Evolutionary conservation across 2,329 filamentous ascomycete species (phyloP).

Genomic region (Scolecobasidium constrictum): DNA sequence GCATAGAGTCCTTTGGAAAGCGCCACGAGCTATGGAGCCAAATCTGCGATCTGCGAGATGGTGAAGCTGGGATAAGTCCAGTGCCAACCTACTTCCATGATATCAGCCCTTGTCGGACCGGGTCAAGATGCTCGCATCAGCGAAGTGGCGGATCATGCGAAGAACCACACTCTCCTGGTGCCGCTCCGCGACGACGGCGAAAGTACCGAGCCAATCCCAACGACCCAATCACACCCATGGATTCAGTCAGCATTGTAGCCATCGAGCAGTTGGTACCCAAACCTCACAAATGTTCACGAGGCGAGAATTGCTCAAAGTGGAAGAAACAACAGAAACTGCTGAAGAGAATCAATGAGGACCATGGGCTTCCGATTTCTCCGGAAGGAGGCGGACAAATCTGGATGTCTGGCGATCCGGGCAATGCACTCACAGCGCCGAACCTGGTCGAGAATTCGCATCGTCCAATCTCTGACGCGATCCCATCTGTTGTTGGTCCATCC

Average conservation of each 20-base stretch:
- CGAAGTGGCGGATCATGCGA: conserved; percentile 14
- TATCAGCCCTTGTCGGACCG: conserved; percentile 25
- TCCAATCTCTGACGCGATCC: conserved; percentile 56
- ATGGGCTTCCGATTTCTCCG: conserved; percentile 51
- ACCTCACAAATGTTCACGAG: conserved; percentile 74
- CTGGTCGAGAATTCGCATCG: conserved; percentile 45
- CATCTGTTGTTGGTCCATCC: conserved; percentile 44
- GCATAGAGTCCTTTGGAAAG: conserved; percentile 72
- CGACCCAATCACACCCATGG: conserved; percentile 63
- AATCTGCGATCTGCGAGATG: conserved; percentile 55
- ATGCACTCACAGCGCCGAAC: conserved; percentile 52
- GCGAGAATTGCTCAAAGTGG: conserved; percentile 75
- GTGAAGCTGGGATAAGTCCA: conserved; percentile 30
- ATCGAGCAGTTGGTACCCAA: conserved; percentile 84
- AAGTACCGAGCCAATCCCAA: conserved; percentile 32
- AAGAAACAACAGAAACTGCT: conserved; percentile 70
- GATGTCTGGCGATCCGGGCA: conserved; percentile 68
- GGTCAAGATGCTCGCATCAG: conserved; percentile 12
- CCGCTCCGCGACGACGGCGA: conserved; percentile 26
- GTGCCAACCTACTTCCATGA: conserved; percentile 38
- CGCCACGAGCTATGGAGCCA: conserved; percentile 71
- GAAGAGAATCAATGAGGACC: conserved; percentile 61
- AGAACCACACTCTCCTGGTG: conserved; percentile 20
- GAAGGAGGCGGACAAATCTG: conserved; percentile 60
- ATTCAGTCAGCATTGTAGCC: conserved; percentile 83